phyloP scores from a whole-genome alignment of 805 yeast genomes.

The Nakazawaea wickerhamii region DNA sequence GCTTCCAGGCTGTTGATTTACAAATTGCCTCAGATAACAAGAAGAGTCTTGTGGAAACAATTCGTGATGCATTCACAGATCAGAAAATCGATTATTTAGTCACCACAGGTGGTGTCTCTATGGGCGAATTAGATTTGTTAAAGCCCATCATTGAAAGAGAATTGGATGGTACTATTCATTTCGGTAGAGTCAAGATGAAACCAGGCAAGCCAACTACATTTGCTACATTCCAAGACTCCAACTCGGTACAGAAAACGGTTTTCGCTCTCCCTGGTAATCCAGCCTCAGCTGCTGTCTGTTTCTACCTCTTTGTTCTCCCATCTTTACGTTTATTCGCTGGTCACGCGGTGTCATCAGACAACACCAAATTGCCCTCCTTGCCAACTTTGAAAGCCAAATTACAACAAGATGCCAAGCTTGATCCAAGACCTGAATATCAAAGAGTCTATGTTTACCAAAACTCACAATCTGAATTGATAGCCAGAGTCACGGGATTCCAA shows the following conservation, averaged over 20 bases:
- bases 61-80: conserved; percentile 23
- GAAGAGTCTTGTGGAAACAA: conserved; percentile 19
- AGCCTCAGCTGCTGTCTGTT: conserved; percentile 46
- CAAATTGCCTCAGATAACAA: conserved; percentile 45
- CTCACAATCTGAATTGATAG: conserved; percentile 24
- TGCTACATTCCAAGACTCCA: conserved; percentile 31
- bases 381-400: conserved; percentile 33
- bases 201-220: conserved; percentile 58
- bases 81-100: conserved; percentile 35
- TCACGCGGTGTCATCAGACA: conserved; percentile 11
- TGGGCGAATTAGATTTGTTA: conserved; percentile 50
- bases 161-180: conserved; percentile 40
- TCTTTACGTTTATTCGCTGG: conserved; percentile 36
- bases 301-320: conserved; percentile 42
- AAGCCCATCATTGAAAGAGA: conserved; percentile 42
- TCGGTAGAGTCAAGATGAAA: conserved; percentile 54
- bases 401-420: conserved; percentile 29
- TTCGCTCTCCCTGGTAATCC: conserved; percentile 56
- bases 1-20: conserved; percentile 37
- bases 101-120: conserved; percentile 55
- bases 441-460: conserved; percentile 32
- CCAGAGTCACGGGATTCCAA: conserved; percentile 44
- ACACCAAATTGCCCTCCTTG: conserved; percentile 19
- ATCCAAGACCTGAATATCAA: conserved; percentile 49
- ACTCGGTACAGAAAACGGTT: conserved; percentile 25